Conservation (phyloP, 768 basidiomycete species). For the Agrocybe praecox region DNA sequence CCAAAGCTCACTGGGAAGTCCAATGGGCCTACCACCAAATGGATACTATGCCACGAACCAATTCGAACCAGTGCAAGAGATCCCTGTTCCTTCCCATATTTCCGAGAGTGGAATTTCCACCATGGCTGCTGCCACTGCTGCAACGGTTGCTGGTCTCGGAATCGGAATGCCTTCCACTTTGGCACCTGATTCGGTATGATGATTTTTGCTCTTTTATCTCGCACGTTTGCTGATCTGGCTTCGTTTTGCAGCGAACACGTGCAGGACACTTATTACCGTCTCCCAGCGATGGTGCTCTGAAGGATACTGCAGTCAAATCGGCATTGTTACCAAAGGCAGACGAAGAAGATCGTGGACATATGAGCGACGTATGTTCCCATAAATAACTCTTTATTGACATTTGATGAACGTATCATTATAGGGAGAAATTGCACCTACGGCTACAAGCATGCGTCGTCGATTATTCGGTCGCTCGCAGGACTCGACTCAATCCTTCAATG, state of each 20-base stretch:
- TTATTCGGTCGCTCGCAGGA: conserved; percentile 68
- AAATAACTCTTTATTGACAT: not conserved
- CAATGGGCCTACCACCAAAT: conserved; percentile 20
- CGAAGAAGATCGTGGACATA: conserved; percentile 52
- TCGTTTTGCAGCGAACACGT: conserved; percentile 35
- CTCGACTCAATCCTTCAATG: conserved; percentile 25
- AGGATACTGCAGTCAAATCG: conserved; percentile 37
- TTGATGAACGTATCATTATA: conserved; percentile 23
- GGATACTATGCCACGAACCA: conserved; percentile 12
- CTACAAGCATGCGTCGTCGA: conserved; percentile 46
- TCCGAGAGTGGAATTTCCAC: conserved; percentile 1
- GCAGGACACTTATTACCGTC: conserved; percentile 57
- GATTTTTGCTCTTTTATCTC: not conserved
- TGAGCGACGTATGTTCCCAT: conserved; percentile 66
- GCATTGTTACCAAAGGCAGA: conserved; percentile 33
- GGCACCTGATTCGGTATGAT: conserved; percentile 5
- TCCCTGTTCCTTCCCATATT: not conserved
- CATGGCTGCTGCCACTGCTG: conserved; percentile 2
- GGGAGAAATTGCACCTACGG: conserved; percentile 49
- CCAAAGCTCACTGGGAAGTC: conserved; percentile 47
- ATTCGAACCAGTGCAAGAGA: conserved; percentile 9
- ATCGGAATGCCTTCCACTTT: conserved; percentile 14
- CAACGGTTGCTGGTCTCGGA: conserved; percentile 23
- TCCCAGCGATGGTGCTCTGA: conserved; percentile 63
- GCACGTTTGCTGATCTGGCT: not conserved